Conservation (phyloP, 257 asterid species). For the Ocimum tenuiflorum region DNA sequence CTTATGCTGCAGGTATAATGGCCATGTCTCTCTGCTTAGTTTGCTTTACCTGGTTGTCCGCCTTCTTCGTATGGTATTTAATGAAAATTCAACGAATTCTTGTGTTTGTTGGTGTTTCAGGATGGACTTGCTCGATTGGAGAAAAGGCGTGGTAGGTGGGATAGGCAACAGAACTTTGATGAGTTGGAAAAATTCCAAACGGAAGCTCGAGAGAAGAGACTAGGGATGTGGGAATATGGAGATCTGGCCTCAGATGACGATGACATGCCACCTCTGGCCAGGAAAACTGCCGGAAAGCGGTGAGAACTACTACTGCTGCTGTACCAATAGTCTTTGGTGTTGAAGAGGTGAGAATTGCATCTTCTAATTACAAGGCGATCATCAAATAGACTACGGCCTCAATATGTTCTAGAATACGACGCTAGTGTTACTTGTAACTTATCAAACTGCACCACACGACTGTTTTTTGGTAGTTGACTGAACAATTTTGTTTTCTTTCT, state of each 20-base stretch:
- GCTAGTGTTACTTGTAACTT: slow-evolving; percentile 20
- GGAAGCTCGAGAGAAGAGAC: slow-evolving; percentile 65
- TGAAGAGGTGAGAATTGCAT: too few species aligned
- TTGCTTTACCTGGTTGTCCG: too few species aligned
- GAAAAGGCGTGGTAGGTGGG: slow-evolving; percentile 79
- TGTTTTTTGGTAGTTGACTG: slow-evolving; percentile 25
- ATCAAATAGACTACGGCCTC: slow-evolving; percentile 28
- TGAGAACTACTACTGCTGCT: slow-evolving; percentile 30
- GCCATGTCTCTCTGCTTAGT: neutral
- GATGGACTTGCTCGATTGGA: slow-evolving; percentile 94
- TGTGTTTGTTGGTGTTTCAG: slow-evolving; percentile 41
- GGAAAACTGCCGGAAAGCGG: slow-evolving; percentile 81
- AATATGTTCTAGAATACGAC: slow-evolving; percentile 5
- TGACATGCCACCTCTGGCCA: slow-evolving; percentile 49
- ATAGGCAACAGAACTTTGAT: slow-evolving; percentile 51
- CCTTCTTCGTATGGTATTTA: too few species aligned
- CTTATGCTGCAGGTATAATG: slow-evolving; percentile 63
- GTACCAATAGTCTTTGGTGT: slow-evolving; percentile 18
- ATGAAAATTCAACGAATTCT: too few species aligned
- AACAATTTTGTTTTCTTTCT: slow-evolving; percentile 40
- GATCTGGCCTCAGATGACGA: slow-evolving; percentile 91
- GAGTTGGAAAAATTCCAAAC: slow-evolving; percentile 69
- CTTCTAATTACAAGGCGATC: too few species aligned
- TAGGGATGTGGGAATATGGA: slow-evolving; percentile 97
- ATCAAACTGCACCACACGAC: slow-evolving; percentile 21